phyloP scores from a whole-genome alignment of 2,329 filamentous ascomycete genomes.

The Ramularia endophylla region DNA sequence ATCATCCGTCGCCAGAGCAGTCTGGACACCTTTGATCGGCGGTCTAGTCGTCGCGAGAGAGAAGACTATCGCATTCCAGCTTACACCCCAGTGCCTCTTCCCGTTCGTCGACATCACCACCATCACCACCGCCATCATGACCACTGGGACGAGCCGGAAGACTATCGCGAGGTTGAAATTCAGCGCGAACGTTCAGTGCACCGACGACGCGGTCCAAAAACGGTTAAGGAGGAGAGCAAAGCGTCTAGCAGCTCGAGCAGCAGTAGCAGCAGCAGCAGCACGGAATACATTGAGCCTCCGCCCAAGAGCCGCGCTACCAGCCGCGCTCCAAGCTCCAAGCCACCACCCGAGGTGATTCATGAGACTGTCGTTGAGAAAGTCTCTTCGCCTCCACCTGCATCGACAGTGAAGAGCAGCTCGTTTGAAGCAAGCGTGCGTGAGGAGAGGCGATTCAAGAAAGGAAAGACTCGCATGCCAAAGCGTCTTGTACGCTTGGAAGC shows the following conservation, averaged over 20 bases:
- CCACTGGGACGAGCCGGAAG: constrained; percentile 53
- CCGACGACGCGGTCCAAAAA: constrained; percentile 21
- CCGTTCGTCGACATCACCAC: constrained; percentile 51
- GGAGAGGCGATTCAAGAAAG: constrained; percentile 49
- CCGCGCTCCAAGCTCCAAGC: constrained; percentile 12
- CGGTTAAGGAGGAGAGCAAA: constrained; percentile 14
- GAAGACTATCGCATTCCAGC: constrained; percentile 59
- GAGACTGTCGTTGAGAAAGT: constrained; percentile 21
- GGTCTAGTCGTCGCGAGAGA: constrained; percentile 54
- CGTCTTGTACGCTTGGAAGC: constrained; percentile 74
- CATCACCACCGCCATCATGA: no score
- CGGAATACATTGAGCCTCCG: no score
- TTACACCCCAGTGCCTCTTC: constrained; percentile 64
- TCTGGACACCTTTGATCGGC: constrained; percentile 82
- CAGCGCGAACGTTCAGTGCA: constrained; percentile 40
- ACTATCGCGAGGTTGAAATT: constrained; percentile 46
- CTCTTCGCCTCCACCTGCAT: constrained; percentile 10
- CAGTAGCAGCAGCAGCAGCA: background rate
- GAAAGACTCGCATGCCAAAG: constrained; percentile 82
- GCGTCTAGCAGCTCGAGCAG: constrained; percentile 4
- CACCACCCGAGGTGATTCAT: constrained; percentile 18
- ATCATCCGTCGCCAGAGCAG: constrained; percentile 79
- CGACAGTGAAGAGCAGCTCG: constrained; percentile 15
- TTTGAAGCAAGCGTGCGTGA: constrained; percentile 21
- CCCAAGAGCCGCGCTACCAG: background rate